phyloP scores from a whole-genome alignment of 345 rosid species.

The Mallotus nudiflorus region DNA sequence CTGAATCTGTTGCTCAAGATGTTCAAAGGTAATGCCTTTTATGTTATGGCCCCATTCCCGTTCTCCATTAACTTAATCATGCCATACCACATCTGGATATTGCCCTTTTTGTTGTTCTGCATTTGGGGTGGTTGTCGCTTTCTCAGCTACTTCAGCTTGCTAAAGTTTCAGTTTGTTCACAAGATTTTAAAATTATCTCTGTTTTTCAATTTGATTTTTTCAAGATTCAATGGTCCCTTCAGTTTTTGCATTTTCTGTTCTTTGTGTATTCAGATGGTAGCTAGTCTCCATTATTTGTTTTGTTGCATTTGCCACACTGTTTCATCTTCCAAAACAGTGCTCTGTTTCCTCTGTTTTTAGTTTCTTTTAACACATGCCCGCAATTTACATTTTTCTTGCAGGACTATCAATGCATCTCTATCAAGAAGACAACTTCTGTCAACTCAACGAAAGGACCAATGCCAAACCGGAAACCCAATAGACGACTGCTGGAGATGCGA shows the following conservation, averaged over 20 bases:
- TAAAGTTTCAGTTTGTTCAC: not conserved
- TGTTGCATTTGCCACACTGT: not conserved
- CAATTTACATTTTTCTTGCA: constrained; percentile 6
- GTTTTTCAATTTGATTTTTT: too few relatives aligned
- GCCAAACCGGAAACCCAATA: constrained; percentile 74
- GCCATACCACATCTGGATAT: constrained; percentile 9
- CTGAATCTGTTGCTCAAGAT: constrained; percentile 24
- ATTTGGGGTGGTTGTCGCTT: not conserved
- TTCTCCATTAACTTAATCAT: too few relatives aligned
- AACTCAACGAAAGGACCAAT: constrained; percentile 23
- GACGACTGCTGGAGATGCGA: constrained; percentile 92
- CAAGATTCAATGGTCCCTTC: too few relatives aligned
- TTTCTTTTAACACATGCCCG: not conserved
- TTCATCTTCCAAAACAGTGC: too few relatives aligned
- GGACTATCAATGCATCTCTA: constrained; percentile 39
- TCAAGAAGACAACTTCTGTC: constrained; percentile 28
- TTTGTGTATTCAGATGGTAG: too few relatives aligned
- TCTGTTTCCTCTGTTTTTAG: not conserved
- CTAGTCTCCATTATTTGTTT: not conserved
- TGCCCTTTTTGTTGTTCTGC: constrained; percentile 15
- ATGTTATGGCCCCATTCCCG: not conserved
- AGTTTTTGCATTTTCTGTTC: too few relatives aligned
- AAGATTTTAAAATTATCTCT: not conserved
- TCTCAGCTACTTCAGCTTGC: not conserved
- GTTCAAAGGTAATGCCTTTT: constrained; percentile 17